Conservation (phyloP, 306 rosid species). For the Echinosophora koreensis region DNA sequence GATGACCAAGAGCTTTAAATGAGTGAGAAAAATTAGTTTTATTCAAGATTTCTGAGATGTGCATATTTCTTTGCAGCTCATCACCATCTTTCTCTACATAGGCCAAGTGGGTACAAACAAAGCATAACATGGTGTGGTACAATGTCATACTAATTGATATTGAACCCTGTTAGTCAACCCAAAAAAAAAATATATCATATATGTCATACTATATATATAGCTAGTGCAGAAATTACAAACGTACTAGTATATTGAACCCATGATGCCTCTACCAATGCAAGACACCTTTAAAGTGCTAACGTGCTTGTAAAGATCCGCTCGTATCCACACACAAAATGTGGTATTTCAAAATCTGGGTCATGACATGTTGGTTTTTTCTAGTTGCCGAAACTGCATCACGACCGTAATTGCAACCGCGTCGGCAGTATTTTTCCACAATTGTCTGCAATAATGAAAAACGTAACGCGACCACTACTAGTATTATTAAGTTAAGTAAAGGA, state of each 20-base stretch:
- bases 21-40: conserved; percentile 74
- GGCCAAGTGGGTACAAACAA: conserved; percentile 89
- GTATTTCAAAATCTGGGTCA: too few relatives aligned
- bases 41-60: conserved; percentile 79
- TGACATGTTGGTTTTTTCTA: too few relatives aligned
- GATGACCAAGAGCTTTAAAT: conserved; percentile 39
- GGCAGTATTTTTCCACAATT: too few relatives aligned
- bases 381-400: too few relatives aligned
- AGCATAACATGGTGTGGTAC: conserved; percentile 72
- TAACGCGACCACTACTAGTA: too few relatives aligned
- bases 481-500: too few relatives aligned
- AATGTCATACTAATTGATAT: conserved; percentile 87
- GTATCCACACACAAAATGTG: conserved; percentile 82
- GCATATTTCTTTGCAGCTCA: conserved; percentile 73
- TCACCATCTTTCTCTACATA: conserved; percentile 94
- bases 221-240: too few relatives aligned
- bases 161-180: conserved; percentile 69
- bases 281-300: conserved; percentile 68
- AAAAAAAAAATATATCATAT: neutral
- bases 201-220: too few relatives aligned
- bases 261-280: conserved; percentile 85
- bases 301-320: conserved; percentile 55
- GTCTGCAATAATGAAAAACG: too few relatives aligned
- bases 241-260: conserved; percentile 58
- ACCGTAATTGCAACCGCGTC: too few relatives aligned